phyloP scores from a whole-genome alignment of 306 rosid species.

The Dryas octopetala region DNA sequence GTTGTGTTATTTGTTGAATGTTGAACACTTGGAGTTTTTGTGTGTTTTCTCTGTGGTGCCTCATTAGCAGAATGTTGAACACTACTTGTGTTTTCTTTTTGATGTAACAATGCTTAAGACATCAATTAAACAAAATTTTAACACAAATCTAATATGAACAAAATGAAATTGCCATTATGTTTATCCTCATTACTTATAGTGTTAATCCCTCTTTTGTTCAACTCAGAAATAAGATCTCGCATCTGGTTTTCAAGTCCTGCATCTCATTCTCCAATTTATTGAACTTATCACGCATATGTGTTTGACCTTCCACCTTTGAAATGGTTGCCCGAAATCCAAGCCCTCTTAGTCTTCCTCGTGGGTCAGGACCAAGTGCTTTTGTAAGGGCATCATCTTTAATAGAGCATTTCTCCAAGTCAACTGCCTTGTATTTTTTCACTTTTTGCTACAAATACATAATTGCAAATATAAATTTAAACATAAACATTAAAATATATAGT shows the following conservation, averaged over 20 bases:
- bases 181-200: too few species aligned
- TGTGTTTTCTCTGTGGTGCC: not conserved
- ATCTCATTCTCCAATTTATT: not conserved
- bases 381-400: not conserved
- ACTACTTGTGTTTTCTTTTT: not conserved
- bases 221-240: not conserved
- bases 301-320: not conserved
- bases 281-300: not conserved
- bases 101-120: not conserved
- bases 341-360: not conserved
- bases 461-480: not conserved
- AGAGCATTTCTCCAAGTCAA: not conserved
- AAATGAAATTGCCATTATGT: too few species aligned
- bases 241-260: not conserved
- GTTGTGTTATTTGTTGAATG: not conserved
- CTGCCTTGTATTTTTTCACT: not conserved
- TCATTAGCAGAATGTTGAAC: not conserved
- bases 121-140: too few species aligned
- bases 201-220: too few species aligned
- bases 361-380: not conserved
- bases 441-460: not conserved
- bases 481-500: too few species aligned
- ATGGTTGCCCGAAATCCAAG: not conserved
- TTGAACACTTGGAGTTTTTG: not conserved
- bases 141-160: not conserved